Percentiles rank a stretch among this genome's conserved stretches.
Evolutionary conservation across 208 protist genomes (phyloP).

Genomic region (Jaenimonas drosophilae): DNA sequence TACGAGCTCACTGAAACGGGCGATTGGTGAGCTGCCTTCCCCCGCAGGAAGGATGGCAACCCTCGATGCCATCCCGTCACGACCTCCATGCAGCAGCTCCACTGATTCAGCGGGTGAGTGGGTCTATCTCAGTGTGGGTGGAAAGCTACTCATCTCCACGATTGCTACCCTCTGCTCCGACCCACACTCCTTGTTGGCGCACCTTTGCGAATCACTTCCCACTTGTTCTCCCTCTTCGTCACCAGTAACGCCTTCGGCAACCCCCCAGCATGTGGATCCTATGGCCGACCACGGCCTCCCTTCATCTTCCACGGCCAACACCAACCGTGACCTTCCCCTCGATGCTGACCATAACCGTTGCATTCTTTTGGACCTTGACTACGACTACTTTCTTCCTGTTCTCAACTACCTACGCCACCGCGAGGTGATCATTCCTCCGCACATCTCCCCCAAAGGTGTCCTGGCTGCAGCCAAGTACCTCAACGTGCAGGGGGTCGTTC

Average conservation of each 20-base stretch:
- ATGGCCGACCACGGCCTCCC: too few relatives aligned
- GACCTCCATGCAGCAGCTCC: conserved; percentile 7
- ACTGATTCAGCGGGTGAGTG: conserved; percentile 31
- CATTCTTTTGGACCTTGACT: conserved; percentile 76
- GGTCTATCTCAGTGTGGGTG: conserved; percentile 77
- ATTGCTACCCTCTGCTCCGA: conserved; percentile 57
- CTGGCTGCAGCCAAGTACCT: conserved; percentile 72
- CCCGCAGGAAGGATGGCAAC: too few relatives aligned
- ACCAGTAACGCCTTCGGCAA: too few relatives aligned
- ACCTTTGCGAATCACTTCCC: conserved; percentile 17
- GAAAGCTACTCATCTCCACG: conserved; percentile 64
- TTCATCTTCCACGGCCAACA: not conserved
- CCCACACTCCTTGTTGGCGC: conserved; percentile 44
- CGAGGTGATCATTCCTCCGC: conserved; percentile 43
- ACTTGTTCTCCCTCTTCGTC: not conserved
- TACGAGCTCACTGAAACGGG: too few relatives aligned
- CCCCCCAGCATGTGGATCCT: too few relatives aligned
- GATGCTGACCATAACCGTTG: conserved; percentile 48
- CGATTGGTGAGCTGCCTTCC: too few relatives aligned
- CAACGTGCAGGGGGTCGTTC: conserved; percentile 45
- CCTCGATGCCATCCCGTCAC: too few relatives aligned
- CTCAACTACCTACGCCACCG: conserved; percentile 77
- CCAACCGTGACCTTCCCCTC: conserved; percentile 12
- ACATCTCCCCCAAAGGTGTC: conserved; percentile 35
- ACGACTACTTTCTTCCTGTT: conserved; percentile 65